Evolutionary conservation across 306 rosid species (phyloP), one percentile per base, ranked within the genome.

Genomic region (Begonia peltatifolia): DNA sequence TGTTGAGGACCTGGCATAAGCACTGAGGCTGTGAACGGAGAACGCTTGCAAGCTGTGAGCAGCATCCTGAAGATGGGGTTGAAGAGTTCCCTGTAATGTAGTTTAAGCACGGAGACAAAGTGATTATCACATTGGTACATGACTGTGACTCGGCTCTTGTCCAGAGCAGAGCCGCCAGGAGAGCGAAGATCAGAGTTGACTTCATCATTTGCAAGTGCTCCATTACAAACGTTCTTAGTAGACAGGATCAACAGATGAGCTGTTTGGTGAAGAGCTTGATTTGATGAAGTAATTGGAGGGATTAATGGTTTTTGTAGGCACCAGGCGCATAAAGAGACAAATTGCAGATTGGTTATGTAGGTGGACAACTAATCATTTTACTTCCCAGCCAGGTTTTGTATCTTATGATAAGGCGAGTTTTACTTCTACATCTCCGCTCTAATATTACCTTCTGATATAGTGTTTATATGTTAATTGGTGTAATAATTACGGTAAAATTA

Each of bases 91-190:
- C 90, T 0, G 64, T 54, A 4, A 82, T 76, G 64, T 77, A 89
- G 52, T 59, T 63, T 0, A 84, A 83, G 76, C 97, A 85, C 0
- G 97, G 90, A 7, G 94, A 78, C 60, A 89, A 22, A 70, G 65
- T 69, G 54, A 82, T 47, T 5, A 82, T 2, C 61, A 47, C 87
- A 52, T 46, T 76, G 9, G 78, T 67, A 67, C 97, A 89, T 46
- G 72, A 57, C n/a, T 44, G 87, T 2, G 42, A 20, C 2, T 38
- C 23, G 10, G 62, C 76, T 51, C 75, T 69, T 20, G 60, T 78
- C 68, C 61, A 78, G 10, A 79, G 44, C 70, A 76, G 14, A 30
- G 63, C 50, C 43, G 64, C 46, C 11, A 30, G 8, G 38, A 30
- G 38, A 30, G 38, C 76, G 51, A 88, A 41, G 41, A 53, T 64